Base-by-base conservation (phyloP, 805 yeast genomes). In the Sugiyamaella smithiae region DNA sequence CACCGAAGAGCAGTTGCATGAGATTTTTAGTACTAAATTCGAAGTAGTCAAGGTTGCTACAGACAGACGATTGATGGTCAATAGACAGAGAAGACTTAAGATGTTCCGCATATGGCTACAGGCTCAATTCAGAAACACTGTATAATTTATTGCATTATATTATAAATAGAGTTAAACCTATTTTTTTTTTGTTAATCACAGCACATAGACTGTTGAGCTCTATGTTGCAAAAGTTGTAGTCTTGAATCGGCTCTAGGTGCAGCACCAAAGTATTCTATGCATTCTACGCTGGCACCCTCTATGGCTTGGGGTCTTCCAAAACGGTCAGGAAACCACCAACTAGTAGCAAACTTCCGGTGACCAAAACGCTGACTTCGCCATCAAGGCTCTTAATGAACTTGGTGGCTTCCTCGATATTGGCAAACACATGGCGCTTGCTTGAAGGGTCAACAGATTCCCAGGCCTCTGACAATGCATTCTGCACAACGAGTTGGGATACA, bases 81-180 rank as follows among this genome's bases (percentile, higher is more conserved):
- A 93, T 66, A 76, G 99, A 61, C 90, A 91, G 69, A 84, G 91
- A 63, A 85, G 85, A 66, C 70, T 93, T 55, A 93, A 93, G 68
- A 93, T 93, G 99, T 93, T 88, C 65, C 75, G 99, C 61, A 87
- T 89, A 51, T 93, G 99, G 99, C 70, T 93, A 49, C 99, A 93
- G 69, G 98, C 93, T 1, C 89, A 88, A 22, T 91, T 91, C 65
- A 76, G 71, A 46, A 69, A 62, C 38, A 14, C 16, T 14, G 33
- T 16, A 29, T 29, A 7, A 29, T 5, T 29, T n/a, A 29, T 29
- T 29, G 33, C 33, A 40, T 43, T 43, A 26, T 43, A 17, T 31
- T 19, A 8, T 8, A 22, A 14, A 40, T 14, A 11, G 14, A 17
- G 9, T n/a, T n/a, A n/a, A n/a, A n/a, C n/a, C n/a, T n/a, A n/a